These are phyloP conservation scores for Eleusine indica DNA, from an alignment of 176 grass and related monocot genomes.

Conservation along the genomic window DNA sequence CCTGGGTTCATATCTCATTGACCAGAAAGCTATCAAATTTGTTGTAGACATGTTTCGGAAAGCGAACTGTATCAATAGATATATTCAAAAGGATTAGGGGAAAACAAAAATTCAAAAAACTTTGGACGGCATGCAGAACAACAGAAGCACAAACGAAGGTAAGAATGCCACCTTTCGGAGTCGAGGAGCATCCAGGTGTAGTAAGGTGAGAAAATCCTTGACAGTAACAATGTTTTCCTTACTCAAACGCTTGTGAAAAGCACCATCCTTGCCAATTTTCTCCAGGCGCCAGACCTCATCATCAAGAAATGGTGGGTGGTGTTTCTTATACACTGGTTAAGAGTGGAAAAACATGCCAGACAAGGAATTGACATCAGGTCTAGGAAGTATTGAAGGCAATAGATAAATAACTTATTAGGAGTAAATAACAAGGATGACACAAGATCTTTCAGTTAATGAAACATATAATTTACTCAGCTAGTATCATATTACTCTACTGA, in stretches of 20 bases:
- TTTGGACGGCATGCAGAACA: conserved; percentile 11
- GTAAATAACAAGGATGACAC: background rate
- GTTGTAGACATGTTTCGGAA: background rate
- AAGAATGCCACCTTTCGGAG: conserved; percentile 72
- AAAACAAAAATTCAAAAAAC: conserved; percentile 10
- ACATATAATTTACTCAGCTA: background rate
- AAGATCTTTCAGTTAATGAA: conserved; percentile 29
- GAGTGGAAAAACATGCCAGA: conserved; percentile 18
- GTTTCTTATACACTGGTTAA: conserved; percentile 94
- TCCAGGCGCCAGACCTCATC: conserved; percentile 97
- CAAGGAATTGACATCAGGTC: conserved; percentile 12
- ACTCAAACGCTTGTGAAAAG: conserved; percentile 92
- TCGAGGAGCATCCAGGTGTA: conserved; percentile 63
- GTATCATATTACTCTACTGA: background rate
- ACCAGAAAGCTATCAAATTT: background rate
- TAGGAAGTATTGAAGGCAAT: background rate
- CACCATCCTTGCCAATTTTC: conserved; percentile 97
- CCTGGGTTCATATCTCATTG: background rate
- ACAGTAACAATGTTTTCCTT: conserved; percentile 73
- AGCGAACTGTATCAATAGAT: background rate
- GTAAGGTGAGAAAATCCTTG: conserved; percentile 77
- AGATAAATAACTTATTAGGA: background rate
- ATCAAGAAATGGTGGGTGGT: conserved; percentile 78
- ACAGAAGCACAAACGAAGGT: conserved; percentile 6
- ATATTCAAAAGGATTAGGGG: background rate